These are phyloP conservation scores for Stemphylium lycopersici DNA, from an alignment of 2,329 filamentous ascomycete genomes.

Conservation along the genomic window DNA sequence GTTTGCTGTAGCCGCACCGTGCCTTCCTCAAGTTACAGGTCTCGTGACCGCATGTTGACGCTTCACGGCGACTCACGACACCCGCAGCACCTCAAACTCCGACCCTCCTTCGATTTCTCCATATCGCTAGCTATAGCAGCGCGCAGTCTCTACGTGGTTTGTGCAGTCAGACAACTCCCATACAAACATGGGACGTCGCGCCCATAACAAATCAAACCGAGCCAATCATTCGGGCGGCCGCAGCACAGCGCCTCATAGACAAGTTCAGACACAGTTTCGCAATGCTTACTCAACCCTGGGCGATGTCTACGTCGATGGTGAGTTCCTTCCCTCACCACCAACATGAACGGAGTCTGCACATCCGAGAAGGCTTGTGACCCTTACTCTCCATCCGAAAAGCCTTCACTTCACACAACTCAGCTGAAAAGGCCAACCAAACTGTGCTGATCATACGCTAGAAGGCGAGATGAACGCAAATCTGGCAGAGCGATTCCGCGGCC, in stretches of 20 bases:
- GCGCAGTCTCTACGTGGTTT: background rate
- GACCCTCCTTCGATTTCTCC: background rate
- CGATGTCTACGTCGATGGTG: constrained; percentile 3
- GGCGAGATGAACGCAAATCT: constrained; percentile 27
- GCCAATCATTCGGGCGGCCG: constrained; percentile 5
- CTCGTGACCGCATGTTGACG: background rate
- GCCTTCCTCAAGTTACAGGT: constrained; percentile 6
- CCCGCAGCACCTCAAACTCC: background rate
- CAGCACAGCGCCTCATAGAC: constrained; percentile 2
- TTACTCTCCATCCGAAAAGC: too few species aligned
- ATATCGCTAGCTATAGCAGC: background rate
- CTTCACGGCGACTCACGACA: background rate
- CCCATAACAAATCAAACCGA: constrained; percentile 2
- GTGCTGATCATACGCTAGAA: constrained; percentile 16
- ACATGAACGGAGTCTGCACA: background rate
- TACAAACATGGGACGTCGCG: constrained; percentile 18
- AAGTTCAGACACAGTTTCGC: background rate
- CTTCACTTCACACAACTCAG: too few species aligned
- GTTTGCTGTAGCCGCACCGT: constrained; percentile 9
- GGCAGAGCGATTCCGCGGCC: constrained; percentile 18
- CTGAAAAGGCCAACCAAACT: background rate
- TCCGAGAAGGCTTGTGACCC: too few species aligned
- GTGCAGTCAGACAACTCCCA: constrained; percentile 1
- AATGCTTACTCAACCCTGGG: constrained; percentile 20
- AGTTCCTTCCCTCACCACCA: constrained; percentile 4